Evolutionary conservation across 139 green algal genomes (phyloP), one percentile per base, ranked within the genome.

Genomic region (Chlamydomonas sphaeroides): DNA sequence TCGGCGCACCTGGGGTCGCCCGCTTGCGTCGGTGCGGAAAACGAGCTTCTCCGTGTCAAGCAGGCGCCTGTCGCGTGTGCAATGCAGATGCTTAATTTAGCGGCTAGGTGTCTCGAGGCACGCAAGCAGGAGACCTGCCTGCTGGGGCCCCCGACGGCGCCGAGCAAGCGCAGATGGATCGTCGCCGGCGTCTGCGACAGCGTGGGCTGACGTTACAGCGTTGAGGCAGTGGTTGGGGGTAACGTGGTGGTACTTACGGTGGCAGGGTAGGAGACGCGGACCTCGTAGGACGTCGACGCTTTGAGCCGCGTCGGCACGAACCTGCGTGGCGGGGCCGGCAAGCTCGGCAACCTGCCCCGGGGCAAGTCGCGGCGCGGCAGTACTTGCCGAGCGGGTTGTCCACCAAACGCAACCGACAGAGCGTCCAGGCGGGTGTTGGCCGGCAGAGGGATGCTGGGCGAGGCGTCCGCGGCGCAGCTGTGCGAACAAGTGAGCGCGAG

Each of bases 1-100:
- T 26, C 25, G 32, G n/a, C 33, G 35, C 69, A 91, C 88, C 82
- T 89, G 72, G 1, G 86, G 53, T 20, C 62, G 59, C 0, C 78
- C 85, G 6, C 72, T 21, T 8, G 42, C 42, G 45, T 86, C 88
- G 15, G 85, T 87, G 10, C 25, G 26, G 38, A 92, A 90, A 8
- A 84, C 67, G 21, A 92, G 41, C 73, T 92, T 92, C 49, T 92
- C 88, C 56, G 72, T 88, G 51, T 92, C 85, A 11, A 92, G 74
- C 11, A 92, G 73, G 14, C 74, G 68, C 83, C 88, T 89, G 69
- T 57, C 25, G 35, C 76, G 25, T 25, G 1, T 25, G 21, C 28
- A 23, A 68, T 3, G 26, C 3, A 59, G 26, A n/a, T 18, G 18
- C 20, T 53, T 23, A 71, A 17, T 32, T 35, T 45, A 65, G 56